Conservation (phyloP, 2,329 filamentous ascomycete genomes). For the Calycina herbarum region DNA sequence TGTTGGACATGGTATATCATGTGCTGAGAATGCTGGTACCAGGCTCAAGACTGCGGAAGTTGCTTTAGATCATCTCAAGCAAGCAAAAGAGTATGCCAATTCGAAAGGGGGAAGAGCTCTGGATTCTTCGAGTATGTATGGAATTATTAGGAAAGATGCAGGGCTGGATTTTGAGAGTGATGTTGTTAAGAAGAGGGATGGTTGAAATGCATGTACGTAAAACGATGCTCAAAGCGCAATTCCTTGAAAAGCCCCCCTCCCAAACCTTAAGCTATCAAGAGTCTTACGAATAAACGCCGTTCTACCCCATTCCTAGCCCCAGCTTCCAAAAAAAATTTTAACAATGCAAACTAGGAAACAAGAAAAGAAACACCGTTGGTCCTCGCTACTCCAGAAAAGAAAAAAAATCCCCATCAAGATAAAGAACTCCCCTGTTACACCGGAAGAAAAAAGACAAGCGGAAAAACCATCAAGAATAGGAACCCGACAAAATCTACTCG, state of each 20-base stretch:
- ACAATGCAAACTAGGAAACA: no score
- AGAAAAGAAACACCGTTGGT: no score
- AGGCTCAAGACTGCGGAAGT: conserved; percentile 45
- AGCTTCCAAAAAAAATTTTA: no score
- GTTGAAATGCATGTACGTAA: not conserved
- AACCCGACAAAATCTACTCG: not conserved
- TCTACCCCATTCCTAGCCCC: no score
- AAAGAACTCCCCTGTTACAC: no score
- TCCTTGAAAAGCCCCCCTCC: no score
- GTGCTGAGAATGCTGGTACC: conserved; percentile 43
- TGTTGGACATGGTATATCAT: conserved; percentile 48
- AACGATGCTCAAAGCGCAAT: no score
- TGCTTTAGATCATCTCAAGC: conserved; percentile 44
- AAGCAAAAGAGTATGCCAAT: conserved; percentile 43
- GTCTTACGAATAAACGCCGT: no score
- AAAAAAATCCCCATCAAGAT: no score
- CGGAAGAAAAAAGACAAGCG: not conserved
- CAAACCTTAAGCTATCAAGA: no score
- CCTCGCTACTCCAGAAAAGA: no score
- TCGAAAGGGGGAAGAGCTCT: conserved; percentile 40
- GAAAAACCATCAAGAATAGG: not conserved
- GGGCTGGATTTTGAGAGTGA: conserved; percentile 48
- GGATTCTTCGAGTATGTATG: conserved; percentile 54
- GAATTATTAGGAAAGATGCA: conserved; percentile 45
- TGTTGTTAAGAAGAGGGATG: conserved; percentile 29